Percentiles rank a stretch among this genome's conserved stretches.
Evolutionary conservation across 148 eudicot species (phyloP).

Genomic region (Polygonum maritimum): DNA sequence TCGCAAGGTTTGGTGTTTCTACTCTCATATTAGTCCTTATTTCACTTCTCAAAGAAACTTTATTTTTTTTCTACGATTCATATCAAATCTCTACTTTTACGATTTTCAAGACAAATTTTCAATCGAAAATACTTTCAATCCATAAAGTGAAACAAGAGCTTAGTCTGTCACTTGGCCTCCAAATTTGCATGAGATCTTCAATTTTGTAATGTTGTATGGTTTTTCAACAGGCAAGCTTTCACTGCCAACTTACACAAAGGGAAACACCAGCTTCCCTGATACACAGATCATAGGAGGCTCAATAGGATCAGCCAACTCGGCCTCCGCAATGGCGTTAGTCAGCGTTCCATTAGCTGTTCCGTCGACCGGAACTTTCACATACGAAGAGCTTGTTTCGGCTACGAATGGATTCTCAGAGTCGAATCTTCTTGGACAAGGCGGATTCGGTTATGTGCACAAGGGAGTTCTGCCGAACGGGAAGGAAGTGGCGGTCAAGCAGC

Average conservation of each 20-base stretch:
- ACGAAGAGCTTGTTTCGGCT: conserved; percentile 30
- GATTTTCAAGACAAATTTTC: no score
- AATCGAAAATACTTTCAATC: no score
- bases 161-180: no score
- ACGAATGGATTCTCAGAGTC: conserved; percentile 33
- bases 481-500: conserved; percentile 43
- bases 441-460: conserved; percentile 43
- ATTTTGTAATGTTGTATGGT: no score
- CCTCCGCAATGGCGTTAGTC: background rate
- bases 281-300: background rate
- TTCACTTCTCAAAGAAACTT: no score
- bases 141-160: no score
- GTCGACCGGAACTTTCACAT: conserved; percentile 28
- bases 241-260: conserved; percentile 24
- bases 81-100: no score
- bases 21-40: background rate
- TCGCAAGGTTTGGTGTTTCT: conserved; percentile 8
- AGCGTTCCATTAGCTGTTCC: background rate
- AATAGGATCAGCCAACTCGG: background rate
- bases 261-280: conserved; percentile 12
- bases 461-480: conserved; percentile 43
- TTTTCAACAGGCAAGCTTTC: conserved; percentile 17
- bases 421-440: conserved; percentile 42
- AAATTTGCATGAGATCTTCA: no score
- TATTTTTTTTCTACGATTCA: no score